Base-by-base conservation (phyloP, 495 filamentous ascomycete genomes). In the Talaromyces ruber region DNA sequence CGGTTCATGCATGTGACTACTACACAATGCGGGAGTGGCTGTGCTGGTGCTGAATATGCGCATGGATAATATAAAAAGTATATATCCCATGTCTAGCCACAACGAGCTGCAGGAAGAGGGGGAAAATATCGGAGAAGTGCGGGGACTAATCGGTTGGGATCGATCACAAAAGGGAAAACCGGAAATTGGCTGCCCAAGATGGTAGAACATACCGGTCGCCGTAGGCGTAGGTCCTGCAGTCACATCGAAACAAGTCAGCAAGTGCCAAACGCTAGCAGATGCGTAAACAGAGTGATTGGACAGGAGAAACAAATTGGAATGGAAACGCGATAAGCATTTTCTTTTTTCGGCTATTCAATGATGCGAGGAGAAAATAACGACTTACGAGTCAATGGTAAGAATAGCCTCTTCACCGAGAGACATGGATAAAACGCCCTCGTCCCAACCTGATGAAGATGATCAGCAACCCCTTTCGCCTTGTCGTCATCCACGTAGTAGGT, bases 341-440 rank as follows among this genome's bases (percentile, higher is more conserved):
- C 34, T 6, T 39, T 16, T 39, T 2, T 39, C 34, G 34, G 12
- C 34, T 39, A 14, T 39, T 14, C 34, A 39, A 39, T 39, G 34
- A 39, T 63, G 53, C n/a, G 3, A 18, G 43, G 9, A 3, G 28
- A 54, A 6, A 54, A 64, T 52, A 21, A 28, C 43, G 59, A 74
- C 85, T 71, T 79, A 93, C 91, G 83, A 82, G 28, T 84, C 81
- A 65, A 94, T 94, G 34, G 85, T 89, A 63, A 96, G 75, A 18
- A 85, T 86, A 25, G 89, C 85, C 73, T 86, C 88, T 80, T 95
- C 90, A 64, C 91, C 91, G 9, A 91, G 76, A 64, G 79, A 86
- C 89, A 96, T 93, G 63, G 84, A 76, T 24, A 82, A 74, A 29
- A 96, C 90, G 62, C 88, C 91, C 79, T 93, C 86, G 64, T 96